Percentiles rank a stretch among this genome's conserved stretches.
Evolutionary conservation across 2,329 filamentous ascomycete species (phyloP).

Genomic region (Akanthomyces dipterigenus): DNA sequence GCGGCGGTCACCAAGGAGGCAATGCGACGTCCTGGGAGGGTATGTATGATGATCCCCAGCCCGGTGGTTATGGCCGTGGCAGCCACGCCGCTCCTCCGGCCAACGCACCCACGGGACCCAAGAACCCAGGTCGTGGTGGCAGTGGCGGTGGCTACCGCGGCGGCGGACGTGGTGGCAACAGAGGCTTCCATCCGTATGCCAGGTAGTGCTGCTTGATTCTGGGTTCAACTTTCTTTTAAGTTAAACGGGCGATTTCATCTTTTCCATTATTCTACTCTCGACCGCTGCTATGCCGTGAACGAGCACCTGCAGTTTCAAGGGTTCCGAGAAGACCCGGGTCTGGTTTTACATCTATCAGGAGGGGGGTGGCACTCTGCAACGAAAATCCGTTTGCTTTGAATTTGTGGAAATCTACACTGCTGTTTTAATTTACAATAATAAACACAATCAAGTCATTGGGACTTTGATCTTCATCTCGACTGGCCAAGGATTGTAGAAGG

Average conservation of each 20-base stretch:
- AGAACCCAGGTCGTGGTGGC: slow-evolving; percentile 78
- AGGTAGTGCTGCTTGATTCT: slow-evolving; percentile 18
- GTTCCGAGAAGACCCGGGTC: background rate
- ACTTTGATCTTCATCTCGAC: background rate
- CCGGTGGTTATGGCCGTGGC: slow-evolving; percentile 37
- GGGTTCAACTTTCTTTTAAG: background rate
- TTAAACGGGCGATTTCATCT: background rate
- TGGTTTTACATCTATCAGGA: background rate
- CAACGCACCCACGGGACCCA: slow-evolving; percentile 82
- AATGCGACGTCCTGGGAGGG: slow-evolving; percentile 90
- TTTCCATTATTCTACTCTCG: background rate
- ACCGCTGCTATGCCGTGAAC: background rate
- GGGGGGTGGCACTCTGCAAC: background rate
- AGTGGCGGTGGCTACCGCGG: slow-evolving; percentile 83
- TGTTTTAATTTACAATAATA: background rate
- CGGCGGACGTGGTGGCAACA: slow-evolving; percentile 67
- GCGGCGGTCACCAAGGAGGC: slow-evolving; percentile 35
- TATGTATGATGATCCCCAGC: slow-evolving; percentile 95
- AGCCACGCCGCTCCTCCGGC: slow-evolving; percentile 42
- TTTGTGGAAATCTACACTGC: background rate
- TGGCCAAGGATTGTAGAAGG: background rate
- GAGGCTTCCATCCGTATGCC: slow-evolving; percentile 75
- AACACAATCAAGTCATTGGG: background rate
- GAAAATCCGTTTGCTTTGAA: background rate
- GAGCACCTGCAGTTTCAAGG: background rate